phyloP scores from a whole-genome alignment of 805 yeast species.

The Starmerella bombicola region DNA sequence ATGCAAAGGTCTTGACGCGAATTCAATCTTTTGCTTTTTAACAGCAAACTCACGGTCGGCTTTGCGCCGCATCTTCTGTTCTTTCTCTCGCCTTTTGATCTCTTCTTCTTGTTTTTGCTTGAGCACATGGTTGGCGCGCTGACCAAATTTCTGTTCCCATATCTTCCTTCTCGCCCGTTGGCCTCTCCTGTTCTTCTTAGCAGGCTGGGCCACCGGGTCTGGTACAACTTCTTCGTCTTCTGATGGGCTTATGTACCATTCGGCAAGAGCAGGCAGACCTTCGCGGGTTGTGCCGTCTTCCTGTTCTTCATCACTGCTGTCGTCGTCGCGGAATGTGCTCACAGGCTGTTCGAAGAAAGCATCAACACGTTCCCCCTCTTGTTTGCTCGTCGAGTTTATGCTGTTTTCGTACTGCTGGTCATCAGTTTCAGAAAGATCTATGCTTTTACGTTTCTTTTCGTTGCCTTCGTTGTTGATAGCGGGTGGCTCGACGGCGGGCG shows the following conservation, averaged over 20 bases:
- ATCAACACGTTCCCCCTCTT: background rate
- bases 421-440: background rate
- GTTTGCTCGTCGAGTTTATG: background rate
- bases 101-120: constrained; percentile 45
- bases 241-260: constrained; percentile 74
- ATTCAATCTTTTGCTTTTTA: constrained; percentile 24
- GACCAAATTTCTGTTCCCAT: constrained; percentile 87
- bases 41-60: constrained; percentile 13
- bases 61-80: constrained; percentile 11
- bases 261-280: constrained; percentile 7
- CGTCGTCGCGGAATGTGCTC: background rate
- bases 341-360: background rate
- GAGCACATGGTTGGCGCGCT: constrained; percentile 67
- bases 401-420: background rate
- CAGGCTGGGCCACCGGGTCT: constrained; percentile 18
- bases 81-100: constrained; percentile 35
- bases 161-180: constrained; percentile 94
- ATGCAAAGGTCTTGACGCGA: constrained; percentile 41
- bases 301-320: background rate
- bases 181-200: constrained; percentile 81
- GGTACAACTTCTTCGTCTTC: constrained; percentile 34
- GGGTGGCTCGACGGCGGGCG: background rate
- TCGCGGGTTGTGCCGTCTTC: background rate
- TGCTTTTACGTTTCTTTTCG: background rate
- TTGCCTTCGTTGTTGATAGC: background rate